Percentiles rank a stretch among this genome's conserved stretches.
These are phyloP conservation scores for Crepidotus variabilis DNA, from an alignment of 768 basidiomycete species.

Conservation along the genomic window DNA sequence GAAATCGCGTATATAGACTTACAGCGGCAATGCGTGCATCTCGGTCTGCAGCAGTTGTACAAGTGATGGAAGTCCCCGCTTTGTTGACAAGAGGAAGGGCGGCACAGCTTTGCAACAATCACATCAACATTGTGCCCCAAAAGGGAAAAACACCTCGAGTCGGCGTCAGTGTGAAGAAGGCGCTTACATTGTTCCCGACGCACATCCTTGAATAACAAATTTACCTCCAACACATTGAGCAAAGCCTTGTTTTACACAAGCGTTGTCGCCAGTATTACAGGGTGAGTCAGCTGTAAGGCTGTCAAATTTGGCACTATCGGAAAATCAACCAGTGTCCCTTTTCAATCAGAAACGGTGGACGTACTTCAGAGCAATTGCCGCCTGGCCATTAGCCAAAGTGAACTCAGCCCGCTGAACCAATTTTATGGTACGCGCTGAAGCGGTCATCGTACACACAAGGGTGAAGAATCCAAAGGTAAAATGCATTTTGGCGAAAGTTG, in stretches of 20 bases:
- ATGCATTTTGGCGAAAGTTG: conserved; percentile 31
- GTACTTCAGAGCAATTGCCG: conserved; percentile 38
- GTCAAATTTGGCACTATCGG: conserved; percentile 28
- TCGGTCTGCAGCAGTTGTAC: conserved; percentile 45
- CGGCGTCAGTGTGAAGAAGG: not conserved
- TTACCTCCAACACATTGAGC: conserved; percentile 55
- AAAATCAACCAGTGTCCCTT: not conserved
- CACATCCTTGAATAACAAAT: conserved; percentile 33
- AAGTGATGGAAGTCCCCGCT: conserved; percentile 47
- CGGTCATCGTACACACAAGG: conserved; percentile 27
- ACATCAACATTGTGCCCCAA: not conserved
- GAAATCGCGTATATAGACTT: conserved; percentile 12
- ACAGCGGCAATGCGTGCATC: conserved; percentile 45
- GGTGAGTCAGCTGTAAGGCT: conserved; percentile 28
- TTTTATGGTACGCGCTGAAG: conserved; percentile 30
- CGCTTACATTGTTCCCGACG: conserved; percentile 31
- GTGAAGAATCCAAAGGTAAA: conserved; percentile 28
- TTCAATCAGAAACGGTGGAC: conserved; percentile 8
- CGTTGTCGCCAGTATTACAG: conserved; percentile 36
- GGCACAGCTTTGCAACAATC: conserved; percentile 31
- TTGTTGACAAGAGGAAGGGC: conserved; percentile 50
- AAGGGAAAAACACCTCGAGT: not conserved
- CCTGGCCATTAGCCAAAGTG: conserved; percentile 35
- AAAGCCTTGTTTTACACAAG: conserved; percentile 46
- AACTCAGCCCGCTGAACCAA: conserved; percentile 25